Evolutionary conservation across 2,329 filamentous ascomycete species (phyloP).

Genomic region (Tolypocladium tundrense): DNA sequence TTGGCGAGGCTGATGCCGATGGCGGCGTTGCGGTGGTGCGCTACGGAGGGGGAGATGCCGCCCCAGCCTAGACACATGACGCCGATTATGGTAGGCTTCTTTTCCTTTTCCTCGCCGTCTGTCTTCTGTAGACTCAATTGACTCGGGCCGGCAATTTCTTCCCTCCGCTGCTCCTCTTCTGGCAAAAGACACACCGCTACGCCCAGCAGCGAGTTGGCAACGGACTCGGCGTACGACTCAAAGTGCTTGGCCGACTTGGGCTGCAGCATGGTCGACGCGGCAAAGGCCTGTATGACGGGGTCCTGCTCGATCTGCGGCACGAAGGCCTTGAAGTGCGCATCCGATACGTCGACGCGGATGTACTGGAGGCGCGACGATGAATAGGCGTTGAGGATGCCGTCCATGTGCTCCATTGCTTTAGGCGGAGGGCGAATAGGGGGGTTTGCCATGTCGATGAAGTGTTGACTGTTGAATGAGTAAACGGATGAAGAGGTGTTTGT

Average conservation of each 20-base stretch:
- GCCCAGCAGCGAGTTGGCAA: slow-evolving; percentile 8
- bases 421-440: not conserved
- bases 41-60: slow-evolving; percentile 2
- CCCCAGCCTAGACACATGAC: slow-evolving; percentile 10
- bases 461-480: not conserved
- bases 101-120: slow-evolving; percentile 1
- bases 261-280: slow-evolving; percentile 2
- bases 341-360: slow-evolving; percentile 7
- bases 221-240: slow-evolving; percentile 2
- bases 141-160: not conserved
- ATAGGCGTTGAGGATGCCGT: slow-evolving; percentile 1
- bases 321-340: slow-evolving; percentile 6
- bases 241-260: slow-evolving; percentile 7
- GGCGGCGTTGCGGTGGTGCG: slow-evolving; percentile 9
- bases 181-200: slow-evolving; percentile 10
- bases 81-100: slow-evolving; percentile 9
- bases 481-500: not conserved
- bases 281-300: slow-evolving; percentile 6
- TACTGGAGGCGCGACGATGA: slow-evolving; percentile 9
- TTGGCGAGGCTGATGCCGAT: slow-evolving; percentile 26
- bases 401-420: not conserved
- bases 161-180: not conserved
- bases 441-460: not conserved
- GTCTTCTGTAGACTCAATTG: not conserved
- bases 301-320: slow-evolving; percentile 7